phyloP scores from a whole-genome alignment of 768 basidiomycete species.

The Cytidiella melzeri region DNA sequence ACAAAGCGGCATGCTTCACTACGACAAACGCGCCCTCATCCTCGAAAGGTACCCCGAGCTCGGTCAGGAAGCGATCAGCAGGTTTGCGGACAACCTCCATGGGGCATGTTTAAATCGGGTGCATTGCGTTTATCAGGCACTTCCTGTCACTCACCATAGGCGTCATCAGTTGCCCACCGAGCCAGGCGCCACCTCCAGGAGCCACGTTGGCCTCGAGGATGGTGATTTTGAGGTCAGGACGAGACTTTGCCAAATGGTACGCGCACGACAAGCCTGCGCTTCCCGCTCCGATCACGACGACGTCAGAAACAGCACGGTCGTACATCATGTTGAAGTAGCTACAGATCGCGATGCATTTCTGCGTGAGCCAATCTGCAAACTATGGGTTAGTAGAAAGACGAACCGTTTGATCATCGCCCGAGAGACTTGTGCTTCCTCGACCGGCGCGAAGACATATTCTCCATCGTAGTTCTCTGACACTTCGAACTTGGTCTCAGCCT shows the following conservation, averaged over 20 bases:
- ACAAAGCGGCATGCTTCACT: slow-evolving; percentile 77
- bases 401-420: slow-evolving; percentile 75
- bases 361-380: no score
- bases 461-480: slow-evolving; percentile 54
- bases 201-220: slow-evolving; percentile 77
- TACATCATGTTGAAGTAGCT: slow-evolving; percentile 75
- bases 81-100: slow-evolving; percentile 70
- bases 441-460: slow-evolving; percentile 63
- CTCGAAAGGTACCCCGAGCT: slow-evolving; percentile 67
- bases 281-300: slow-evolving; percentile 73
- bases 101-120: background rate
- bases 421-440: slow-evolving; percentile 70
- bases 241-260: slow-evolving; percentile 59
- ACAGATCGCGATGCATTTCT: background rate
- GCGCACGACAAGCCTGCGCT: slow-evolving; percentile 64
- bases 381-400: no score
- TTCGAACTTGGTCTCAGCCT: slow-evolving; percentile 22
- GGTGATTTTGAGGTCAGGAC: slow-evolving; percentile 61
- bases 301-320: slow-evolving; percentile 68
- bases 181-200: slow-evolving; percentile 68
- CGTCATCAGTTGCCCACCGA: slow-evolving; percentile 74
- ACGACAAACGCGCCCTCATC: slow-evolving; percentile 75
- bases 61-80: slow-evolving; percentile 62
- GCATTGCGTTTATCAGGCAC: background rate
- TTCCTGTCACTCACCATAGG: slow-evolving; percentile 51